Evolutionary conservation across 2,329 filamentous ascomycete genomes (phyloP).

Genomic region (Akanthomyces uredinophilus): DNA sequence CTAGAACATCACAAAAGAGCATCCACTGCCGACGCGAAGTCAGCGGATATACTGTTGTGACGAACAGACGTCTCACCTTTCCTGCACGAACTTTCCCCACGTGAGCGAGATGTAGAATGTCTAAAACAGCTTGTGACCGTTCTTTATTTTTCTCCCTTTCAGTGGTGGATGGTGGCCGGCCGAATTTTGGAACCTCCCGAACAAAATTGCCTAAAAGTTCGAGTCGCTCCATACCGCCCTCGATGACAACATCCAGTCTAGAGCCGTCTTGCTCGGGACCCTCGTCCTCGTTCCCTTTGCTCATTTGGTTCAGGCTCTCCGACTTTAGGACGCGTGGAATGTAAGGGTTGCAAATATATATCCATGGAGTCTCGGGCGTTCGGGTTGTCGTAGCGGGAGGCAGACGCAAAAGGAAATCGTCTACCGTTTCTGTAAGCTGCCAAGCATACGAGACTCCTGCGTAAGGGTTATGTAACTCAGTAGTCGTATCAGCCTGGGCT

Average conservation of each 20-base stretch:
- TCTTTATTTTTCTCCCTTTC: conserved; percentile 46
- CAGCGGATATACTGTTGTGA: neutral
- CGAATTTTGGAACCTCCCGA: conserved; percentile 37
- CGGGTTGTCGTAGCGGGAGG: conserved; percentile 58
- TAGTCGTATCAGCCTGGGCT: conserved; percentile 18
- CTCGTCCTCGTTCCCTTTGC: conserved; percentile 45
- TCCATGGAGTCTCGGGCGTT: conserved; percentile 53
- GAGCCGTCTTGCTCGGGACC: conserved; percentile 41
- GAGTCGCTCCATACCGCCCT: conserved; percentile 48
- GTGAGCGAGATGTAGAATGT: conserved; percentile 58
- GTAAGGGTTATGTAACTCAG: conserved; percentile 53
- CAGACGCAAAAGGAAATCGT: conserved; percentile 62
- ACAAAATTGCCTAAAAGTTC: conserved; percentile 44
- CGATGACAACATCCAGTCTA: conserved; percentile 44
- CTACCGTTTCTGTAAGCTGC: conserved; percentile 58
- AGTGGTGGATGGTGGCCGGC: conserved; percentile 30
- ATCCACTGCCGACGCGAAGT: conserved; percentile 56
- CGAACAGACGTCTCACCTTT: conserved; percentile 45
- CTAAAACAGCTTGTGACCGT: conserved; percentile 42
- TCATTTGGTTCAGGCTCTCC: conserved; percentile 30
- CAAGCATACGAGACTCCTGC: conserved; percentile 50
- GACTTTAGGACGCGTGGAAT: conserved; percentile 32
- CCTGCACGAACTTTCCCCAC: conserved; percentile 55
- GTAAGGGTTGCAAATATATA: conserved; percentile 66
- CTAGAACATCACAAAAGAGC: conserved; percentile 53